Base-by-base conservation (phyloP, 2,329 filamentous ascomycete species). In the Cladosporium sp. region DNA sequence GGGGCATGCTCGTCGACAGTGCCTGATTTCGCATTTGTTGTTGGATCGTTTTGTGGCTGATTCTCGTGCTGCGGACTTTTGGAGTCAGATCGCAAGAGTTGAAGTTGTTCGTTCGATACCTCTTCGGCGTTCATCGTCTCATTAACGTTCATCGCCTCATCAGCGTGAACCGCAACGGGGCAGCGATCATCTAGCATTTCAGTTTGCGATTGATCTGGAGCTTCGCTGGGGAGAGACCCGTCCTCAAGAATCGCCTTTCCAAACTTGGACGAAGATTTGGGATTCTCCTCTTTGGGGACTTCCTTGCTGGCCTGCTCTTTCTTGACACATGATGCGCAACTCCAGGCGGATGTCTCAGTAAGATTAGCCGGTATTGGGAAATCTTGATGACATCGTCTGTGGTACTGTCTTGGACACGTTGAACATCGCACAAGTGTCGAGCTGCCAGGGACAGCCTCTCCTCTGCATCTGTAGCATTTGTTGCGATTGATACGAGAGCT, bases 371-470 rank as follows among this genome's bases (percentile, higher is more conserved):
- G 67, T 32, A 65, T 61, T 8, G 64, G 49, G 18, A 66, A 62
- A 11, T 51, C 49, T 8, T 67, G 73, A 59, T 75, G 74, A 63
- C 78, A 79, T 21, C 72, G 71, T 43, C 73, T 70, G 66, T 80
- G 79, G 61, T 77, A 80, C 6, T 67, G 67, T 26, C 73, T 71
- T 5, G 64, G 63, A 67, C 79, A 80, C 5, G 68, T 68, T n/a
- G 70, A 66, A 65, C 79, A 80, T 2, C 59, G 53, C 14, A 77
- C 68, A 3, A 79, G 67, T 6, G 70, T 70, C 54, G 77, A 73
- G 23, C 68, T 71, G 14, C 63, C 67, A 25, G 68, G 70, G 7
- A 63, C 69, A 21, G 71, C 67, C 10, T 60, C 67, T 39, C 69
- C 72, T 14, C 70, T 69, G 66, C 78, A 80, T 4, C 73, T 67